Conservation (phyloP, 495 filamentous ascomycete genomes). For the Lasiosphaeria miniovina region DNA sequence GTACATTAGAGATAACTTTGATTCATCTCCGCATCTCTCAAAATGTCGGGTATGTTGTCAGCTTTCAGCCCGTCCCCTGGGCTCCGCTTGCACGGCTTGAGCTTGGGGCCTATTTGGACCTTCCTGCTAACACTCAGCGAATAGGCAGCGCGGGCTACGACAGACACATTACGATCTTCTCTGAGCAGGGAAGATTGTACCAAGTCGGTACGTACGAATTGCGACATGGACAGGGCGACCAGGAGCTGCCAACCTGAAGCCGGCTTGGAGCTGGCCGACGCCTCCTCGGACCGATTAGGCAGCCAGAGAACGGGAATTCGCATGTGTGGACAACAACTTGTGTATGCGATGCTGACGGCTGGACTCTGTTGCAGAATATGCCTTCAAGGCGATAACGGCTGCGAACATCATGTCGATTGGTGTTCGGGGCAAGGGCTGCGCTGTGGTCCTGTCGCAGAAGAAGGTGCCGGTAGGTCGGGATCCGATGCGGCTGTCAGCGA, state of each 20-base stretch:
- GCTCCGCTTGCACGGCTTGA: conserved; percentile 8
- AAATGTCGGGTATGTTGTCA: conserved; percentile 44
- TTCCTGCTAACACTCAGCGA: conserved; percentile 22
- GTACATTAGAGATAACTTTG: conserved; percentile 11
- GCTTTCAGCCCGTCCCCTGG: conserved; percentile 12
- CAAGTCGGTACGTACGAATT: conserved; percentile 83
- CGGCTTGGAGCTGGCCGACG: conserved; percentile 2
- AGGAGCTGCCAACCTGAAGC: background rate
- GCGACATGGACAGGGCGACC: background rate
- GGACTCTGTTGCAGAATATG: conserved; percentile 75
- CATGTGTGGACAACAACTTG: background rate
- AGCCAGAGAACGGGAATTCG: background rate
- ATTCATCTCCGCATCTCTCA: conserved; percentile 25
- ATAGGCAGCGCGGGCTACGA: conserved; percentile 94
- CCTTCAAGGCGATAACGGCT: conserved; percentile 98
- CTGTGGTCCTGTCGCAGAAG: conserved; percentile 97
- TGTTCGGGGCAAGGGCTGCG: conserved; percentile 92
- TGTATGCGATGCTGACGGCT: conserved; percentile 28
- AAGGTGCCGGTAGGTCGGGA: conserved; percentile 84
- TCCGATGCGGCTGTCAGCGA: conserved; percentile 8
- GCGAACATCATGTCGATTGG: conserved; percentile 98
- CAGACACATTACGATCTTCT: conserved; percentile 99
- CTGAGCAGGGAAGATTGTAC: conserved; percentile 94
- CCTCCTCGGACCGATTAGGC: background rate
- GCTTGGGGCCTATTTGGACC: conserved; percentile 14